phyloP scores from a whole-genome alignment of 352 stramenopile genomes.

The Globisporangium solare region DNA sequence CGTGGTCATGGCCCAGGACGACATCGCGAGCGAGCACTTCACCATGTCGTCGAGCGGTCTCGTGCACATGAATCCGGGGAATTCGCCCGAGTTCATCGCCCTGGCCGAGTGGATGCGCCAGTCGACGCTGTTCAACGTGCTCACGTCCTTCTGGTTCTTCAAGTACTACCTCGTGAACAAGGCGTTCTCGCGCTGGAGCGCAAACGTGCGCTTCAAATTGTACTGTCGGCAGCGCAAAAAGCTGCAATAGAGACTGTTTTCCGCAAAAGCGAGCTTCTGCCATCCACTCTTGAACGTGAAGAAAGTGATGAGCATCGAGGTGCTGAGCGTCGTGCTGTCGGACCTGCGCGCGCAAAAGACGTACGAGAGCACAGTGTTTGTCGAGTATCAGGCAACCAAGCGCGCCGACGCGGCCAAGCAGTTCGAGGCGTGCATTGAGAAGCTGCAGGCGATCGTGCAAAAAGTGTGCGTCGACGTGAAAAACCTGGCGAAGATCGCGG shows the following conservation, averaged over 20 bases:
- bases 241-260: slow-evolving; percentile 76
- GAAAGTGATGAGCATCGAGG: slow-evolving; percentile 80
- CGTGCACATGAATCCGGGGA: slow-evolving; percentile 64
- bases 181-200: slow-evolving; percentile 82
- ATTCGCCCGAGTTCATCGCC: slow-evolving; percentile 90
- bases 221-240: slow-evolving; percentile 88
- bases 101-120: slow-evolving; percentile 94
- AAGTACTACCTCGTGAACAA: slow-evolving; percentile 94
- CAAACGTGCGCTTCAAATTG: slow-evolving; percentile 89
- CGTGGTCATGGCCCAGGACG: slow-evolving; percentile 74
- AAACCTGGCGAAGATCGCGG: slow-evolving; percentile 60
- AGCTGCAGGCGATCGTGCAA: slow-evolving; percentile 86
- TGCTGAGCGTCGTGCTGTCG: slow-evolving; percentile 77
- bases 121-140: slow-evolving; percentile 92
- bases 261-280: slow-evolving; percentile 90
- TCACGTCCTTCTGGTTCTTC: slow-evolving; percentile 93
- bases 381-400: slow-evolving; percentile 88
- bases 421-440: slow-evolving; percentile 89
- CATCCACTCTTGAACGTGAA: slow-evolving; percentile 86
- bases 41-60: slow-evolving; percentile 88
- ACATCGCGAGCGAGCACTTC: slow-evolving; percentile 86
- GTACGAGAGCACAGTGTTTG: slow-evolving; percentile 84
- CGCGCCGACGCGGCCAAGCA: slow-evolving; percentile 85
- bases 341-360: slow-evolving; percentile 87
- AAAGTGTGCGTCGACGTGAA: slow-evolving; percentile 90